phyloP scores from a whole-genome alignment of 2,329 filamentous ascomycete species.

The Spiromastix sp. region DNA sequence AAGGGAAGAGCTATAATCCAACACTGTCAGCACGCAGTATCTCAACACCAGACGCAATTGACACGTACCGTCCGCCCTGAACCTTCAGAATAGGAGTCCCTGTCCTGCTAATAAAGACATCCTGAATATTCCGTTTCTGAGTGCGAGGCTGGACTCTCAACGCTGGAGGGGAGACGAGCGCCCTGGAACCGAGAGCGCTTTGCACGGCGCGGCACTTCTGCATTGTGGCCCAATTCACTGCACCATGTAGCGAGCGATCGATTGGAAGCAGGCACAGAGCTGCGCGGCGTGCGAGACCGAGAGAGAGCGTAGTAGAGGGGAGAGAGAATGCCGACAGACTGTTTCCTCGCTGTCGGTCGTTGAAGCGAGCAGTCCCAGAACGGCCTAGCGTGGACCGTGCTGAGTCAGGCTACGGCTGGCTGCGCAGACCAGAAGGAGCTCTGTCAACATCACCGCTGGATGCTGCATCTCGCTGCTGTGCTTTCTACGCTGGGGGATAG shows the following conservation, averaged over 20 bases:
- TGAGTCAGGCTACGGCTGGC: background rate
- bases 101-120: slow-evolving; percentile 87
- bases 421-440: background rate
- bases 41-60: no score
- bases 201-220: slow-evolving; percentile 35
- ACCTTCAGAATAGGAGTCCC: slow-evolving; percentile 88
- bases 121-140: slow-evolving; percentile 51
- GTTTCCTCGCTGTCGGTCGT: slow-evolving; percentile 4
- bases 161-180: slow-evolving; percentile 22
- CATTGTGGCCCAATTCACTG: slow-evolving; percentile 28
- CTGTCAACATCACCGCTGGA: background rate
- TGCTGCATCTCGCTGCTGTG: background rate
- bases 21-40: slow-evolving; percentile 15
- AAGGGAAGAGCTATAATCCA: slow-evolving; percentile 57
- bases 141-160: slow-evolving; percentile 27
- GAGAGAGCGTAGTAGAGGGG: slow-evolving; percentile 6
- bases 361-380: background rate
- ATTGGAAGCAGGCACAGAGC: slow-evolving; percentile 11
- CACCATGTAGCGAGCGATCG: slow-evolving; percentile 18
- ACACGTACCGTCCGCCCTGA: slow-evolving; percentile 73
- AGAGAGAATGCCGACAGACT: slow-evolving; percentile 20
- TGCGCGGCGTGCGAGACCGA: slow-evolving; percentile 1
- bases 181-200: slow-evolving; percentile 29
- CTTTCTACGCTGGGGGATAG: background rate
- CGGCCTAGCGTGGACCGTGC: background rate